Percentiles rank a stretch among this genome's conserved stretches.
Evolutionary conservation across 202 grass and related monocot genomes (phyloP).

Genomic region (Alloteropsis angusta): DNA sequence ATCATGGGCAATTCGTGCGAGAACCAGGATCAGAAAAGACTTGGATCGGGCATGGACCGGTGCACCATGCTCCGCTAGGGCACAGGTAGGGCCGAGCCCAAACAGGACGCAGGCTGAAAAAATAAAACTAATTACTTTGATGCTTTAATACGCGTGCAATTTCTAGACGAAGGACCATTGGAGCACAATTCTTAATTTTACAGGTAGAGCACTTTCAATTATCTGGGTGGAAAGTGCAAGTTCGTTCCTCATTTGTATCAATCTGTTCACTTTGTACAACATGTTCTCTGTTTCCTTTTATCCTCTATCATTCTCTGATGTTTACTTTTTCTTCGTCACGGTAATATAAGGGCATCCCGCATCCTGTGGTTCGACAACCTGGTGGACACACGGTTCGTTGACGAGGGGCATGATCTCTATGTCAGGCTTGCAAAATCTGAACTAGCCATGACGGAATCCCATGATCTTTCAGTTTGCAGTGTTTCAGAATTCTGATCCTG

Average conservation of each 20-base stretch:
- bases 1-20: no score
- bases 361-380: slow-evolving; percentile 40
- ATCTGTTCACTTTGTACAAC: slow-evolving; percentile 8
- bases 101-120: no score
- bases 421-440: slow-evolving; percentile 45
- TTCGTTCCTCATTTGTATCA: not conserved
- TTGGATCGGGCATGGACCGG: no score
- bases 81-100: no score
- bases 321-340: slow-evolving; percentile 22
- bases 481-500: not conserved
- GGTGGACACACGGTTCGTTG: slow-evolving; percentile 30
- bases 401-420: slow-evolving; percentile 35
- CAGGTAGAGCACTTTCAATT: slow-evolving; percentile 89
- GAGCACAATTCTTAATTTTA: slow-evolving; percentile 99
- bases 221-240: slow-evolving; percentile 94
- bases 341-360: slow-evolving; percentile 64
- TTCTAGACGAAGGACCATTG: no score
- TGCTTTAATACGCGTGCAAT: no score
- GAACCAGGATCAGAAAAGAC: no score
- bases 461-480: not conserved
- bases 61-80: no score
- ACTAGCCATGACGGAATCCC: not conserved
- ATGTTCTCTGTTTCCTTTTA: not conserved
- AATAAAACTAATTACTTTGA: no score
- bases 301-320: not conserved